Base-by-base conservation (phyloP, 2,329 filamentous ascomycete genomes). In the Neofusicoccum kwambonambiense region DNA sequence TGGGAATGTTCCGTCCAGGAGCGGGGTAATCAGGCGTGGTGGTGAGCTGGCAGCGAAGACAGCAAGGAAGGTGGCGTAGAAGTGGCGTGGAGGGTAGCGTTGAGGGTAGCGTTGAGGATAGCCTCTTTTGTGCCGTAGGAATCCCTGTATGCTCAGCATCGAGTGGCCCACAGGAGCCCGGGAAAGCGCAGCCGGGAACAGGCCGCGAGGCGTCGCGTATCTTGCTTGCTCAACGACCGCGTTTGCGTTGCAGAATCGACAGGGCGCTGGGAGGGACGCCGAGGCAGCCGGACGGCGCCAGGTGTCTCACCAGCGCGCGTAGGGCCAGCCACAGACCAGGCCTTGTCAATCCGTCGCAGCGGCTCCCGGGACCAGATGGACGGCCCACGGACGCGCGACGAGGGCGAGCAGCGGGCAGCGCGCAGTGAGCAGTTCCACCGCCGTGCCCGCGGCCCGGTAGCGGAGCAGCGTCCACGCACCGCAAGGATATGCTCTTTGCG, bases 201-300 rank as follows among this genome's bases (percentile, higher is more conserved):
- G 42, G 11, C 56, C 41, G 56, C 27, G 11, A 31, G 17, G 13
- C 13, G 39, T 60, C 41, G 56, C 41, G 42, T 47, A 47, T 60
- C 41, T n/a, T 35, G 39, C 41, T 34, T 35, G 37, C 19, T 31
- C 8, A 3, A n/a, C 27, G 27, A 11, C 17, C 27, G 54, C 12
- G 39, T 58, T 60, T 60, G 42, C 31, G 56, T 47, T 47, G 56
- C 56, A 47, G 56, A 37, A 47, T 47, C 42, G 56, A 17, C 56
- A 17, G 34, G 54, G 34, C 31, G 11, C 37, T 39, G 37, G 9
- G 13, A 39, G 13, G 9, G 27, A 27, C 22, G 27, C 47, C 47
- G 47, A 34, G 27, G 52, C 52, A 57, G 52, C 51, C 51, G 35
- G 22, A 56, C 51, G 51, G 51, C 35, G 51, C 51, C 47, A n/a